Conservation (phyloP, 768 basidiomycete genomes). For the Tephrocybe sp. region DNA sequence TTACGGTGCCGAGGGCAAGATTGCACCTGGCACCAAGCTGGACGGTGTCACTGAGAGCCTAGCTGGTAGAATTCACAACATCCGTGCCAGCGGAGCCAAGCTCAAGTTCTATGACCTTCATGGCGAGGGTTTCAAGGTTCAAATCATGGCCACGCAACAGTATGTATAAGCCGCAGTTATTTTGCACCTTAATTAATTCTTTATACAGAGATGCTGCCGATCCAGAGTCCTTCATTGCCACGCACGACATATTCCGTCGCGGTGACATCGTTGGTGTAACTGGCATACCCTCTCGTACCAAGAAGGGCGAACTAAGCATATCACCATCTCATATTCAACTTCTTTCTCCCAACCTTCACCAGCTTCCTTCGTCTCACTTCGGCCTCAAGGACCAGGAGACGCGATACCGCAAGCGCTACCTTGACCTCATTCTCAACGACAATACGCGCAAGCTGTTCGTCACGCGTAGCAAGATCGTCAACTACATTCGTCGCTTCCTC, state of each 20-base stretch:
- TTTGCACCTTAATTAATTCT: not conserved
- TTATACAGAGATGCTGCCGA: slow-evolving; percentile 58
- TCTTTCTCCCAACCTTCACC: slow-evolving; percentile 94
- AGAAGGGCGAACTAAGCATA: slow-evolving; percentile 94
- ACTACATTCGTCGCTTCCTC: slow-evolving; percentile 89
- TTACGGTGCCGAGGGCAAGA: slow-evolving; percentile 73
- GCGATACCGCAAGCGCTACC: slow-evolving; percentile 96
- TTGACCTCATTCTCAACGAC: slow-evolving; percentile 95
- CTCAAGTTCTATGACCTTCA: slow-evolving; percentile 93
- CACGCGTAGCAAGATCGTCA: slow-evolving; percentile 85
- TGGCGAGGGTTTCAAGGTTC: slow-evolving; percentile 89
- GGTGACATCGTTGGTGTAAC: slow-evolving; percentile 96
- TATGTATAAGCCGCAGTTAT: slow-evolving; percentile 32
- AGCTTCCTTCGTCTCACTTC: slow-evolving; percentile 88
- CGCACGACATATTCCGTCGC: slow-evolving; percentile 86
- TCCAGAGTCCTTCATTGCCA: slow-evolving; percentile 60
- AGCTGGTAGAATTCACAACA: slow-evolving; percentile 91
- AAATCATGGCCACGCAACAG: slow-evolving; percentile 92
- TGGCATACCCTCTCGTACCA: slow-evolving; percentile 86
- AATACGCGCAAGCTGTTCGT: slow-evolving; percentile 88
- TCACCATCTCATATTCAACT: slow-evolving; percentile 77
- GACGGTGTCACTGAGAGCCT: slow-evolving; percentile 58
- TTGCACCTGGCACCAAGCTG: slow-evolving; percentile 65
- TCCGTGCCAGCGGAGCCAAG: slow-evolving; percentile 79
- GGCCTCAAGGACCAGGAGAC: slow-evolving; percentile 98